A percentile compares a stretch with the other conserved stretches of the same genome.
These are phyloP conservation scores for Cryptosporidium ryanae DNA, from an alignment of 169 alveolate species.

Conservation along the genomic window DNA sequence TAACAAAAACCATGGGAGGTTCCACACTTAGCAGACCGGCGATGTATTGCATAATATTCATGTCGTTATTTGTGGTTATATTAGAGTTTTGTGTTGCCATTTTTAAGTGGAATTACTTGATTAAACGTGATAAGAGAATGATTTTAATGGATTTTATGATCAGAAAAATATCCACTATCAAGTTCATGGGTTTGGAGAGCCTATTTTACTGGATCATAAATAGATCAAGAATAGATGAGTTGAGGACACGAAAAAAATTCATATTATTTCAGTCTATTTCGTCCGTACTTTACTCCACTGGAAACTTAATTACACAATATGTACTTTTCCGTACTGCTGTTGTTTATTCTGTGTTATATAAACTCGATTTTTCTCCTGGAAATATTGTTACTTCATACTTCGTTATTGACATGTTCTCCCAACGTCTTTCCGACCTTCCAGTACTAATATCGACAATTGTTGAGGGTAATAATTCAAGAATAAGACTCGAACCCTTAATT, in stretches of 20 bases:
- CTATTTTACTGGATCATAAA: slow-evolving; percentile 43
- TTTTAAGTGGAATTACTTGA: slow-evolving; percentile 51
- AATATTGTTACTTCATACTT: slow-evolving; percentile 38
- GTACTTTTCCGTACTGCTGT: slow-evolving; percentile 24
- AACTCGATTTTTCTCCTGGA: slow-evolving; percentile 46
- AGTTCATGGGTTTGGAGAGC: slow-evolving; percentile 44
- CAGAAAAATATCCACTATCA: slow-evolving; percentile 27
- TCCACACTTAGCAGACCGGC: slow-evolving; percentile 45
- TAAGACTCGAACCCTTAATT: slow-evolving; percentile 40
- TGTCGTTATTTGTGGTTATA: slow-evolving; percentile 21
- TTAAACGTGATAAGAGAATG: slow-evolving; percentile 62
- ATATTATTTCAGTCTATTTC: slow-evolving; percentile 50
- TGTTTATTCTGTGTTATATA: slow-evolving; percentile 23
- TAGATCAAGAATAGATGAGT: slow-evolving; percentile 41
- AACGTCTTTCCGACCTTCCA: slow-evolving; percentile 56
- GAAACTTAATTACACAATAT: slow-evolving; percentile 56
- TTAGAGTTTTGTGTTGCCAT: slow-evolving; percentile 45
- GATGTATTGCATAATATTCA: slow-evolving; percentile 48
- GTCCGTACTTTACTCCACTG: slow-evolving; percentile 59
- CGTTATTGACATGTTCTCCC: slow-evolving; percentile 63
- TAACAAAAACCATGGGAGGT: slow-evolving; percentile 55
- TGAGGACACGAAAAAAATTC: slow-evolving; percentile 31
- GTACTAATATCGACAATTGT: slow-evolving; percentile 53
- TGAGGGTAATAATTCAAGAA: slow-evolving; percentile 53
- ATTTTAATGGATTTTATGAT: slow-evolving; percentile 48